A percentile compares a stretch with the other conserved stretches of the same genome.
Conservation (phyloP, 306 rosid species). For the Styphnolobium japonicum region DNA sequence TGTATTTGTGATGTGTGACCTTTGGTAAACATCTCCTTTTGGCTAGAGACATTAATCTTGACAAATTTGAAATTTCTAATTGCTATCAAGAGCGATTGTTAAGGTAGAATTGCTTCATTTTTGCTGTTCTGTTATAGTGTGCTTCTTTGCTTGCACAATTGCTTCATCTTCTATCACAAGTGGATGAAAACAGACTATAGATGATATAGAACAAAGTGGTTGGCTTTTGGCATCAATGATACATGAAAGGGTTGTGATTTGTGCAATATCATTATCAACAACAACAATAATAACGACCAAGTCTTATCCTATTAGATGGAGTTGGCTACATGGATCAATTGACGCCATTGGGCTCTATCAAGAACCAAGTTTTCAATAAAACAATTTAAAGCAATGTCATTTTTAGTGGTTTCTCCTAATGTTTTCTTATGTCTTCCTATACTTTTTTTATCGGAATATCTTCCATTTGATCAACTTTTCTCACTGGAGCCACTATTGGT, state of each 20-base stretch:
- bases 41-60: background rate
- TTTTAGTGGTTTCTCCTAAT: background rate
- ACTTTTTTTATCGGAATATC: background rate
- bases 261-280: background rate
- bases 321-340: background rate
- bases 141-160: background rate
- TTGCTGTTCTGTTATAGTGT: background rate
- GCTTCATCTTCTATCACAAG: background rate
- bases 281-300: background rate
- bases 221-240: background rate
- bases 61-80: background rate
- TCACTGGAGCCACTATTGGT: background rate
- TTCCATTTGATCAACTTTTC: background rate
- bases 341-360: background rate
- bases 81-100: background rate
- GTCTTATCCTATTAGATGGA: background rate
- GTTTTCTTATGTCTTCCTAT: background rate
- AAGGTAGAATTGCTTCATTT: background rate
- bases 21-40: background rate
- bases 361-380: background rate
- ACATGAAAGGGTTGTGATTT: background rate
- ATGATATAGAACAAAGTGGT: no score
- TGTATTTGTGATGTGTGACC: background rate
- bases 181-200: background rate
- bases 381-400: background rate